Conservation (phyloP, 371 early-diverging fungal genomes). For the Dichotomocladium elegans region DNA sequence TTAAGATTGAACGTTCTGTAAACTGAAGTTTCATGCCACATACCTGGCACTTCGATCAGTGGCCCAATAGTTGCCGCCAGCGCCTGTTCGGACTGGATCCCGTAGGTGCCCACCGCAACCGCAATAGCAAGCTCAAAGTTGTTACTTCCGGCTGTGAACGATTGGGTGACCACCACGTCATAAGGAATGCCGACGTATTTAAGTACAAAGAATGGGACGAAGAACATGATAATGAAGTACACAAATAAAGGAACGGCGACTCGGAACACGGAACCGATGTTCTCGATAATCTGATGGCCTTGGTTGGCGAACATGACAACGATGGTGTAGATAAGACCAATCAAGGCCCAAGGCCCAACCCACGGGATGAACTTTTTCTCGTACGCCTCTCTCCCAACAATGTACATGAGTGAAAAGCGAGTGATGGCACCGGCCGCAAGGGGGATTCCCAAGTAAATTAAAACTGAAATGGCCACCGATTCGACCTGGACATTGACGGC, state of each 20-base stretch:
- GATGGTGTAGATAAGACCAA: constrained; percentile 68
- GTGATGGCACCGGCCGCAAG: constrained; percentile 58
- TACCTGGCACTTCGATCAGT: constrained; percentile 73
- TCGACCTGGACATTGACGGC: constrained; percentile 46
- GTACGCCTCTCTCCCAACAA: constrained; percentile 49
- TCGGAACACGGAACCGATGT: constrained; percentile 66
- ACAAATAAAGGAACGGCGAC: constrained; percentile 65
- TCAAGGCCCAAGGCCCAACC: constrained; percentile 52
- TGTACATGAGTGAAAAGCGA: constrained; percentile 35
- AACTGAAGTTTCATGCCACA: background rate
- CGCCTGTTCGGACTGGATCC: constrained; percentile 62
- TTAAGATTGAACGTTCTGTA: background rate
- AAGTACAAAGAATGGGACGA: constrained; percentile 40
- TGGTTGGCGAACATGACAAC: constrained; percentile 76
- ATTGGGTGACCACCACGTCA: constrained; percentile 51
- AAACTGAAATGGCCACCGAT: constrained; percentile 55
- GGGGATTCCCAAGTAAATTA: constrained; percentile 73
- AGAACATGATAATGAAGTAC: constrained; percentile 62
- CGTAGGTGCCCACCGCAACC: constrained; percentile 67
- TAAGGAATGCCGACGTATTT: constrained; percentile 37
- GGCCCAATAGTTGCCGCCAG: constrained; percentile 73
- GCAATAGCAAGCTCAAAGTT: constrained; percentile 82
- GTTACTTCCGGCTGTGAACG: constrained; percentile 72
- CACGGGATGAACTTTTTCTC: constrained; percentile 48
- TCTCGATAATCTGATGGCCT: constrained; percentile 58